Percentiles rank a stretch among this genome's conserved stretches.
Evolutionary conservation across 306 rosid genomes (phyloP).

Genomic region (Vigna nakashimae): DNA sequence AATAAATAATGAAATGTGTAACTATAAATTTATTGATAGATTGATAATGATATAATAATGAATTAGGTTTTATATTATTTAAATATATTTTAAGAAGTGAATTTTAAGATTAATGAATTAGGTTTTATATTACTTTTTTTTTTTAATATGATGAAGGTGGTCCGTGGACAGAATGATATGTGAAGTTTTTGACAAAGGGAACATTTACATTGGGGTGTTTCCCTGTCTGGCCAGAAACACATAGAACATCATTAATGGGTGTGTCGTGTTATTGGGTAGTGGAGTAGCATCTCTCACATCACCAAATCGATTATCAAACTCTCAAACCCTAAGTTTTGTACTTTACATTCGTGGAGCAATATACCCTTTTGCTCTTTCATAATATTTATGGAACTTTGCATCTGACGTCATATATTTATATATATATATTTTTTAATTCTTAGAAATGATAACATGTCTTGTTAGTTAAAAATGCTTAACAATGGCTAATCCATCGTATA

Average conservation of each 20-base stretch:
- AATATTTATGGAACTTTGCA: background rate
- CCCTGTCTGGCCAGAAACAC: constrained; percentile 22
- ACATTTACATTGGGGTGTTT: constrained; percentile 31
- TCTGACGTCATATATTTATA: background rate
- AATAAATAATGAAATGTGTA: too few species aligned
- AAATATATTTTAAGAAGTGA: too few species aligned
- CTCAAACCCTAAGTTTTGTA: background rate
- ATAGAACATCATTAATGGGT: constrained; percentile 9
- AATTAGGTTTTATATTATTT: too few species aligned
- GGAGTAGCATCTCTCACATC: constrained; percentile 18
- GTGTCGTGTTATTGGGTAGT: constrained; percentile 1
- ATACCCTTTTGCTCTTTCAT: background rate
- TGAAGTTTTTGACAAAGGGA: constrained; percentile 28
- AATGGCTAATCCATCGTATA: too few species aligned
- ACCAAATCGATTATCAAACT: background rate
- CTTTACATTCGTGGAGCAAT: constrained; percentile 6
- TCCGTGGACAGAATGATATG: constrained; percentile 40
- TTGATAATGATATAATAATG: too few species aligned
- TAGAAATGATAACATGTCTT: background rate
- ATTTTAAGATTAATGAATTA: too few species aligned
- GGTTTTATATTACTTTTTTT: too few species aligned
- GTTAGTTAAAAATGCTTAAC: too few species aligned
- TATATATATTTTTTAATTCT: too few species aligned
- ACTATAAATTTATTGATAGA: too few species aligned
- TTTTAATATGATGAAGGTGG: too few species aligned